Evolutionary conservation across 2,329 filamentous ascomycete species (phyloP).

Genomic region (Hymenotorrendiella dingleyae): DNA sequence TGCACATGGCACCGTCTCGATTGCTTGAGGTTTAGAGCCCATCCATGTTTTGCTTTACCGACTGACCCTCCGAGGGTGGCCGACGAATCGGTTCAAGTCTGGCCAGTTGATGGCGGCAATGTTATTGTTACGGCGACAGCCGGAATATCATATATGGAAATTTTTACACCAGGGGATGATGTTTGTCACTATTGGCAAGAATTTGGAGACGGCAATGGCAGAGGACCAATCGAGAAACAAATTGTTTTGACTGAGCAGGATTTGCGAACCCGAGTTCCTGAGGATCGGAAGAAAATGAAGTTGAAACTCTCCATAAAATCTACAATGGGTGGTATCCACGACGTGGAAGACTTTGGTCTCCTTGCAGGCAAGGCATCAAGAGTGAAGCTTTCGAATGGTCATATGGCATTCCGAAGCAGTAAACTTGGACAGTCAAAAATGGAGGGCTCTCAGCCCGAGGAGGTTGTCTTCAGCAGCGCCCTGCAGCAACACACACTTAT

Average conservation of each 20-base stretch:
- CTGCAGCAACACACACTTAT: slow-evolving; percentile 66
- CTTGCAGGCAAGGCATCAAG: slow-evolving; percentile 65
- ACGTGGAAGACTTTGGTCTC: slow-evolving; percentile 68
- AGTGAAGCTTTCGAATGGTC: slow-evolving; percentile 69
- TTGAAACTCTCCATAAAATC: slow-evolving; percentile 72
- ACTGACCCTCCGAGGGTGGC: slow-evolving; percentile 58
- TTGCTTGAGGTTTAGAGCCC: slow-evolving; percentile 78
- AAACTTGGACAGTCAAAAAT: slow-evolving; percentile 68
- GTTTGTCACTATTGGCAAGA: slow-evolving; percentile 78
- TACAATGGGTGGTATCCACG: slow-evolving; percentile 64
- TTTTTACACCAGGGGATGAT: slow-evolving; percentile 74
- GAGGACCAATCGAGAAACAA: slow-evolving; percentile 61
- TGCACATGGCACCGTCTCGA: slow-evolving; percentile 90
- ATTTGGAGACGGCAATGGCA: slow-evolving; percentile 57
- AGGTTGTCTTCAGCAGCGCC: slow-evolving; percentile 69
- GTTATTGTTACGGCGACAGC: slow-evolving; percentile 73
- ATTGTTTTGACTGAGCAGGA: slow-evolving; percentile 70
- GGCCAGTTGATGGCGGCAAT: slow-evolving; percentile 72
- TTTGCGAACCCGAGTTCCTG: slow-evolving; percentile 64
- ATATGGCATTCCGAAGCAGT: slow-evolving; percentile 69
- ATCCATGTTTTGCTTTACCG: slow-evolving; percentile 83
- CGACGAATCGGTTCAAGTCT: slow-evolving; percentile 79
- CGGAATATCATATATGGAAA: slow-evolving; percentile 79
- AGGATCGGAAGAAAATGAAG: slow-evolving; percentile 64
- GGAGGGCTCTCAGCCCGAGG: slow-evolving; percentile 62